phyloP scores from a whole-genome alignment of 2,329 filamentous ascomycete genomes.

The Diaporthe eres region DNA sequence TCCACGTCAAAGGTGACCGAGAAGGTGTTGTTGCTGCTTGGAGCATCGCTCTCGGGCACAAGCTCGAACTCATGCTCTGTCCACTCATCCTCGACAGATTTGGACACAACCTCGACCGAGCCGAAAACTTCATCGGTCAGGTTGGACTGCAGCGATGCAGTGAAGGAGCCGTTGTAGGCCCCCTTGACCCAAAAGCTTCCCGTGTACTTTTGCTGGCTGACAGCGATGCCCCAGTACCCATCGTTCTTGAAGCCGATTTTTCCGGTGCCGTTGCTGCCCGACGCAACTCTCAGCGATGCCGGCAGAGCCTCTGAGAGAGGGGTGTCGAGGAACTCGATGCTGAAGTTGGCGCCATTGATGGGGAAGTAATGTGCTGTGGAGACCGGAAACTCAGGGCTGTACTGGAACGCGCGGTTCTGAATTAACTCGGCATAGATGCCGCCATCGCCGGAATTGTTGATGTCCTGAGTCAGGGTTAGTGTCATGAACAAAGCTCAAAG shows the following conservation, averaged over 20 bases:
- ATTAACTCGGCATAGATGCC: conserved; percentile 81
- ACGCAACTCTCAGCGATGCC: conserved; percentile 63
- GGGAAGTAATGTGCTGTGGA: conserved; percentile 61
- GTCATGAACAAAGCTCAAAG: not conserved
- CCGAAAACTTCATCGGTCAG: conserved; percentile 62
- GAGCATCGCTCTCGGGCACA: conserved; percentile 59
- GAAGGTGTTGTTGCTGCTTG: conserved; percentile 70
- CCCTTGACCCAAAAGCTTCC: conserved; percentile 69
- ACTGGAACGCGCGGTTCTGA: conserved; percentile 79
- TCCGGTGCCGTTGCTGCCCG: conserved; percentile 46
- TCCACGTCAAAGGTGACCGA: conserved; percentile 64
- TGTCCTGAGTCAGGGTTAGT: conserved; percentile 59
- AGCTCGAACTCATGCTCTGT: conserved; percentile 65
- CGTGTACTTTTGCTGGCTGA: conserved; percentile 61
- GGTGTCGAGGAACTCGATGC: conserved; percentile 59
- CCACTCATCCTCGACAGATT: conserved; percentile 58
- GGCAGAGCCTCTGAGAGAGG: conserved; percentile 67
- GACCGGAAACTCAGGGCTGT: conserved; percentile 57
- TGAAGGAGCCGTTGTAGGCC: conserved; percentile 61
- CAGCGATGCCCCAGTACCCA: conserved; percentile 71
- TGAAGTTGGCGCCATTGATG: conserved; percentile 58
- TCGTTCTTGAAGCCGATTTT: conserved; percentile 65
- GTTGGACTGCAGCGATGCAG: conserved; percentile 60
- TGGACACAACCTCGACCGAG: conserved; percentile 61
- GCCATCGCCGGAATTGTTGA: conserved; percentile 79